Evolutionary conservation across 1,139 yeast genomes (phyloP).

Genomic region (Candida tropicalis): DNA sequence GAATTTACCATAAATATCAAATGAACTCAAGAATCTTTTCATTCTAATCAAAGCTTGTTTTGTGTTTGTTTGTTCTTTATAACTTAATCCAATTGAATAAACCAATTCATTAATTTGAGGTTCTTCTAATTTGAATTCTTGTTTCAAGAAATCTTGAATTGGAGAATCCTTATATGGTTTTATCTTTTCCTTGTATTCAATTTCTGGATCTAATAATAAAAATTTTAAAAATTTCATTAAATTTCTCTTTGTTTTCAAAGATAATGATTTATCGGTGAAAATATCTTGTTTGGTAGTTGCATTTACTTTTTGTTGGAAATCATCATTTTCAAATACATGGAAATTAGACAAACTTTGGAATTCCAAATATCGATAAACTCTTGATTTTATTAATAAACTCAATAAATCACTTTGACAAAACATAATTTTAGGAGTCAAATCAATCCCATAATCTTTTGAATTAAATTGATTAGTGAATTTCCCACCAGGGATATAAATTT

Average conservation of each 20-base stretch:
- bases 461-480: slow-evolving; percentile 47
- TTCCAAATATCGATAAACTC: slow-evolving; percentile 90
- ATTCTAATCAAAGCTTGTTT: slow-evolving; percentile 79
- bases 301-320: slow-evolving; percentile 76
- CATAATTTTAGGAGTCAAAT: slow-evolving; percentile 83
- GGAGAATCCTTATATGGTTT: slow-evolving; percentile 53
- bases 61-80: slow-evolving; percentile 59
- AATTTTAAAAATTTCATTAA: slow-evolving; percentile 94
- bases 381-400: slow-evolving; percentile 72
- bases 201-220: slow-evolving; percentile 60
- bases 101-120: slow-evolving; percentile 83
- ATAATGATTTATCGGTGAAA: slow-evolving; percentile 82
- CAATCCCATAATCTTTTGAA: slow-evolving; percentile 82
- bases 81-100: slow-evolving; percentile 81
- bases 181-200: slow-evolving; percentile 46
- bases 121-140: slow-evolving; percentile 67
- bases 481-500: slow-evolving; percentile 69
- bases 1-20: slow-evolving; percentile 91
- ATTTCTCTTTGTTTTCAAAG: slow-evolving; percentile 75
- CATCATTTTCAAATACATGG: slow-evolving; percentile 90
- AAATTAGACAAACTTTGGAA: slow-evolving; percentile 86
- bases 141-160: slow-evolving; percentile 57
- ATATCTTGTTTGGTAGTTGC: slow-evolving; percentile 78
- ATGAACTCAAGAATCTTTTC: slow-evolving; percentile 79
- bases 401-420: slow-evolving; percentile 88